Conservation (phyloP, 306 rosid genomes). For the Prinsepia uniflora region DNA sequence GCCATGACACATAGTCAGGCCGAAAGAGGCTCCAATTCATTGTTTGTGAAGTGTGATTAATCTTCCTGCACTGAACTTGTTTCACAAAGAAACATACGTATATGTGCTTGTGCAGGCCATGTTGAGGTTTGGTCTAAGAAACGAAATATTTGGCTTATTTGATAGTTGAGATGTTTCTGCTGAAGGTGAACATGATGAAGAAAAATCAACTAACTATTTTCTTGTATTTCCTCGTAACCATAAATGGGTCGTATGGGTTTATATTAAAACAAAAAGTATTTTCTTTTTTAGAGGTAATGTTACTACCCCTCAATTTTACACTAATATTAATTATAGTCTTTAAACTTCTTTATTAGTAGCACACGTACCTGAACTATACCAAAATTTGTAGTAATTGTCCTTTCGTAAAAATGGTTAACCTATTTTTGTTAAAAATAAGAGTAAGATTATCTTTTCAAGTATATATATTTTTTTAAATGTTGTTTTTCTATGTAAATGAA, state of each 20-base stretch:
- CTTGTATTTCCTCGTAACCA: constrained; percentile 16
- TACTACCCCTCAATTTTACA: too few species aligned
- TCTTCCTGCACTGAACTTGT: constrained; percentile 10
- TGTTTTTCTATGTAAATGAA: too few species aligned
- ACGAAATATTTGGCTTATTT: constrained; percentile 22
- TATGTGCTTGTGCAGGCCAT: background rate
- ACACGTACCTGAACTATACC: too few species aligned
- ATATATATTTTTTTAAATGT: too few species aligned
- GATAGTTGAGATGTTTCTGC: constrained; percentile 59
- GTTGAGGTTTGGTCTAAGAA: constrained; percentile 18
- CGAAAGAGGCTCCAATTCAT: constrained; percentile 46
- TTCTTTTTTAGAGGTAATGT: too few species aligned
- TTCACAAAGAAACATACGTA: background rate
- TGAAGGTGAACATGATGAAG: constrained; percentile 46
- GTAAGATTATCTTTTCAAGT: background rate
- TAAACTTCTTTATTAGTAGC: too few species aligned
- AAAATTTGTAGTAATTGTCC: too few species aligned
- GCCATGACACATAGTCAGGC: constrained; percentile 43
- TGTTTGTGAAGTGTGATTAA: constrained; percentile 2
- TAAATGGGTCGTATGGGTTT: constrained; percentile 8
- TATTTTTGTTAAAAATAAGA: background rate
- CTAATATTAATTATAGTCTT: too few species aligned
- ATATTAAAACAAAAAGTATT: background rate
- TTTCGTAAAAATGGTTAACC: background rate
- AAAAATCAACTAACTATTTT: constrained; percentile 52